A percentile compares a stretch with the other conserved stretches of the same genome.
Conservation (phyloP, 2,329 filamentous ascomycete species). For the Microdochium trichocladiopsis region DNA sequence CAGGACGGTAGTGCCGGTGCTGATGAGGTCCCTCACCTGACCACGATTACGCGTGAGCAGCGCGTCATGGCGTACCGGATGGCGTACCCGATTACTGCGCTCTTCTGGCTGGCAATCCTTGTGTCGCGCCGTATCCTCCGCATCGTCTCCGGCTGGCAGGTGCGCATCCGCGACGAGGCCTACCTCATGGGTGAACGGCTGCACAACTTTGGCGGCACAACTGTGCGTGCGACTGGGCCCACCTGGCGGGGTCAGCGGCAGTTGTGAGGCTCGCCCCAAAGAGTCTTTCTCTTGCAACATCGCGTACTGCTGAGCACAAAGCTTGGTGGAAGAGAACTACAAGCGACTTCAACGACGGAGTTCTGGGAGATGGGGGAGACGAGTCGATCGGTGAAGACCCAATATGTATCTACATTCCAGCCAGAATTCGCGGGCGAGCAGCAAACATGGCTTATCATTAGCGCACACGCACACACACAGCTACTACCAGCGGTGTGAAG, state of each 20-base stretch:
- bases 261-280: background rate
- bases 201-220: conserved; percentile 74
- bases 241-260: background rate
- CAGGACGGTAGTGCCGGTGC: conserved; percentile 13
- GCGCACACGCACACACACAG: no score
- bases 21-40: background rate
- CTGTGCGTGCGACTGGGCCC: background rate
- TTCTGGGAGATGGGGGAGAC: no score
- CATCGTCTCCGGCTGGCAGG: conserved; percentile 69
- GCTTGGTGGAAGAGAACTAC: no score
- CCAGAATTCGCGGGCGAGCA: no score
- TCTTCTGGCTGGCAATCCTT: conserved; percentile 37
- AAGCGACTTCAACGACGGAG: no score
- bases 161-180: conserved; percentile 83
- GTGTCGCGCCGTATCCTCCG: conserved; percentile 44
- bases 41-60: conserved; percentile 13
- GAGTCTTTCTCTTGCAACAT: no score
- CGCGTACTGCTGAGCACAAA: no score
- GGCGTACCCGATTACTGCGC: conserved; percentile 63
- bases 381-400: no score
- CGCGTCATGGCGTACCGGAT: conserved; percentile 39
- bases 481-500: no score
- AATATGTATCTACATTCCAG: no score
- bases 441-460: no score
- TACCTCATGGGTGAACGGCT: conserved; percentile 91